Evolutionary conservation across 2,329 filamentous ascomycete species (phyloP).

Genomic region (Pseudomassariella vexata): DNA sequence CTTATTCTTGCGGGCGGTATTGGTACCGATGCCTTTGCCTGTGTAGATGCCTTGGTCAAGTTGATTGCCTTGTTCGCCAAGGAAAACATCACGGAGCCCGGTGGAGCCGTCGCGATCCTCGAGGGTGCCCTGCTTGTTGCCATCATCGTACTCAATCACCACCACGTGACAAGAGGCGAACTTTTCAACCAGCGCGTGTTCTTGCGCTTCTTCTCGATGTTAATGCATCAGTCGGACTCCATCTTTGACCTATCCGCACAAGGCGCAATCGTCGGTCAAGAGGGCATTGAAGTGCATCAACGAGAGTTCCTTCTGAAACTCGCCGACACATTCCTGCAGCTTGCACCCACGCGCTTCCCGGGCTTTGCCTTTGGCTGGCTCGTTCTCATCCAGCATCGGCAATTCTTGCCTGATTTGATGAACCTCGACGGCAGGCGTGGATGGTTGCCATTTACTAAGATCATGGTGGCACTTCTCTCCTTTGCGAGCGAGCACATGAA

Average conservation of each 20-base stretch:
- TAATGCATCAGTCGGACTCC: constrained; percentile 68
- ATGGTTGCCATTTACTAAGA: constrained; percentile 69
- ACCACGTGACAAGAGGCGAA: constrained; percentile 75
- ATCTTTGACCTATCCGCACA: constrained; percentile 35
- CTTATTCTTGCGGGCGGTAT: constrained; percentile 56
- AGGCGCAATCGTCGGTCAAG: constrained; percentile 13
- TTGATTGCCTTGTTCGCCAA: constrained; percentile 72
- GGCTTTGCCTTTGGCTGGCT: constrained; percentile 85
- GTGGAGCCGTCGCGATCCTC: constrained; percentile 64
- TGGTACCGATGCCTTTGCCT: constrained; percentile 48
- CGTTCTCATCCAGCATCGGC: constrained; percentile 73
- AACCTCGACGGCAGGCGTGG: constrained; percentile 61
- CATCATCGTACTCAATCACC: constrained; percentile 76
- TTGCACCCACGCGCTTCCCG: constrained; percentile 73
- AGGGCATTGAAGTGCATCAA: constrained; percentile 55
- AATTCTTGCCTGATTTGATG: constrained; percentile 76
- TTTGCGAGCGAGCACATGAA: constrained; percentile 79
- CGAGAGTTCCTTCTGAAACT: constrained; percentile 67
- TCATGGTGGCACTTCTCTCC: constrained; percentile 65
- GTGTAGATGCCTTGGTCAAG: constrained; percentile 77
- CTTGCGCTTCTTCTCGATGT: constrained; percentile 78
- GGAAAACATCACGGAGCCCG: constrained; percentile 60
- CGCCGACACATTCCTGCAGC: constrained; percentile 62
- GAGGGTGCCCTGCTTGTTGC: constrained; percentile 74
- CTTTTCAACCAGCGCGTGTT: constrained; percentile 84